Conservation (phyloP, 257 asterid species). For the Solanum medicagineum region DNA sequence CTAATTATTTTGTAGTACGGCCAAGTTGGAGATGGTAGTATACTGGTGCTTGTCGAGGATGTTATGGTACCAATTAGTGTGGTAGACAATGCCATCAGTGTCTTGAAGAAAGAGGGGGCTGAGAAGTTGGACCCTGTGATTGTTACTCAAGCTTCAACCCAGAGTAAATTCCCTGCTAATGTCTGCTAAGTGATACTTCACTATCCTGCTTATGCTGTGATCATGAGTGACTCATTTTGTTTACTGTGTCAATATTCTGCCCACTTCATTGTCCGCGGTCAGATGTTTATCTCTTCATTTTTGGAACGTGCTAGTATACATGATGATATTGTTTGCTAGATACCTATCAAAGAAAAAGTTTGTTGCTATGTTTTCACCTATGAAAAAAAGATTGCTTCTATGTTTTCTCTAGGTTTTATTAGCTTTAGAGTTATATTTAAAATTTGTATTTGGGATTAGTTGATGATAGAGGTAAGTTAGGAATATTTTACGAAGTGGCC, state of each 20-base stretch:
- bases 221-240: background rate
- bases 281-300: background rate
- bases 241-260: background rate
- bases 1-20: conserved; percentile 15
- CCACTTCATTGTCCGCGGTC: background rate
- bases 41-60: conserved; percentile 57
- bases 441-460: background rate
- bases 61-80: conserved; percentile 27
- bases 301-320: background rate
- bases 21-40: conserved; percentile 29
- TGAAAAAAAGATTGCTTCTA: background rate
- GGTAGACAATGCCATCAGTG: conserved; percentile 44
- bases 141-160: conserved; percentile 57
- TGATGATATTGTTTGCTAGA: background rate
- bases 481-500: background rate
- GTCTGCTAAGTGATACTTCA: background rate
- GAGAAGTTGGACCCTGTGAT: conserved; percentile 45
- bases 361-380: background rate
- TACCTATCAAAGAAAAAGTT: background rate
- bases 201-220: background rate
- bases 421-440: background rate
- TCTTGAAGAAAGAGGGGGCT: conserved; percentile 35
- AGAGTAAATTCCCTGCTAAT: conserved; percentile 24
- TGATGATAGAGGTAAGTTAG: background rate
- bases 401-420: background rate